Base-by-base conservation (phyloP, 805 yeast species). In the Ascoidea asiatica region DNA sequence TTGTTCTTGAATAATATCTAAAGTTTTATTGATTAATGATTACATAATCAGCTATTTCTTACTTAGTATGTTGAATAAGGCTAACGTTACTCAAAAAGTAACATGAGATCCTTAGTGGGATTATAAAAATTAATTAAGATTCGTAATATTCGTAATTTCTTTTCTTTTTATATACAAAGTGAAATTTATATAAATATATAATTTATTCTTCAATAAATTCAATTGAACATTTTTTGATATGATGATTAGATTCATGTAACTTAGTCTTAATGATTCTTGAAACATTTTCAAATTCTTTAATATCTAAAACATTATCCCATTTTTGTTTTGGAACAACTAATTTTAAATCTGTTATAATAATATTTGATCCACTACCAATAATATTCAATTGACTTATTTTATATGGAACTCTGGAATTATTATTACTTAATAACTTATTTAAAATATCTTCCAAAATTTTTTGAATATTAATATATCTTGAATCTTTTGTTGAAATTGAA, bases 291-390 rank as follows among this genome's bases (percentile, higher is more conserved):
- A 67, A 62, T 52, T 69, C 72, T 19, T 57, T 57, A 19, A 67
- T 57, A 13, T 58, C 64, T 42, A 69, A 51, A 4, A 64, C 64
- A 46, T 68, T 67, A 21, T 60, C 71, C 71, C 72, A 67, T 56
- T 63, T 64, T 50, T 67, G 73, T 21, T 54, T 22, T n/a, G 73
- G 74, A 6, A 61, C 68, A 48, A 60, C 63, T 19, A 69, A 47
- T 1, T 54, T 43, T 17, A 61, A 41, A 41, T 56, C 61, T 4
- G 64, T 64, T 42, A 67, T 65, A 3, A 62, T 62, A n/a, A 70
- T 60, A 48, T 75, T 73, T 43, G 84, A 81, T 4, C 85, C 85
- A 2, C 79, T 70, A 0, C 75, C 61, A 52, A 78, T 56, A 2
- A 78, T 65, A 2, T 73, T 61, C 40, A 79, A 55, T 36, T 68